A percentile compares a stretch with the other conserved stretches of the same genome.
Evolutionary conservation across 495 filamentous ascomycete species (phyloP).

Genomic region (Stereocaulon alpinum): DNA sequence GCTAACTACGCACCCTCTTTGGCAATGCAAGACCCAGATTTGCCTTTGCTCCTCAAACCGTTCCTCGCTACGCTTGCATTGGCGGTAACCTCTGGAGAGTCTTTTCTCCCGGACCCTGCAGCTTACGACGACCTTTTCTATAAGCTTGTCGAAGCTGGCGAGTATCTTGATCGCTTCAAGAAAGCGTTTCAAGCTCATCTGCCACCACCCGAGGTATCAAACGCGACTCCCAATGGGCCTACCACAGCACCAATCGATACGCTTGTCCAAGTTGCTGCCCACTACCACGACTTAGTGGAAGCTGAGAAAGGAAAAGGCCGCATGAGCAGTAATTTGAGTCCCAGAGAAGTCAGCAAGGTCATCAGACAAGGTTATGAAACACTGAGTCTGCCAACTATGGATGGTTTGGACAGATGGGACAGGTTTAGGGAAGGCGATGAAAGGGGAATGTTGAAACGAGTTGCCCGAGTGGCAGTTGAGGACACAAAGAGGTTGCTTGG

Average conservation of each 20-base stretch:
- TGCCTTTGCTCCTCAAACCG: conserved; percentile 48
- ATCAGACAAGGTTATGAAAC: conserved; percentile 96
- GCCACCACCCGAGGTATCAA: conserved; percentile 15
- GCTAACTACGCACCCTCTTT: conserved; percentile 74
- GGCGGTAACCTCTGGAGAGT: conserved; percentile 76
- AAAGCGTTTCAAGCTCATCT: conserved; percentile 47
- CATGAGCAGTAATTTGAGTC: conserved; percentile 55
- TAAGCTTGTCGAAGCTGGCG: conserved; percentile 88
- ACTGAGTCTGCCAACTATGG: conserved; percentile 72
- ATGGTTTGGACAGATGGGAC: conserved; percentile 61
- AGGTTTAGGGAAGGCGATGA: conserved; percentile 69
- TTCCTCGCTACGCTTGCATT: conserved; percentile 80
- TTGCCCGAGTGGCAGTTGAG: conserved; percentile 63
- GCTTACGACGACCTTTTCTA: conserved; percentile 97
- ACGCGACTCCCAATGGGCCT: conserved; percentile 21
- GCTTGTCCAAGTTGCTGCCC: conserved; percentile 70
- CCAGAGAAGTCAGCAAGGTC: conserved; percentile 73
- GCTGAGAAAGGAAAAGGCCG: conserved; percentile 41
- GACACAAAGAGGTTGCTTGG: conserved; percentile 25
- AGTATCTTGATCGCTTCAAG: conserved; percentile 73
- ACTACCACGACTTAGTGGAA: conserved; percentile 76
- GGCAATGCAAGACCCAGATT: conserved; percentile 44
- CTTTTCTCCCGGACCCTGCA: conserved; percentile 80
- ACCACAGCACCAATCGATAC: conserved; percentile 59
- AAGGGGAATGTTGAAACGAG: conserved; percentile 69